A percentile compares a stretch with the other conserved stretches of the same genome.
phyloP scores from a whole-genome alignment of 441 rosid genomes.

The Cnidoscolus chayamansa region DNA sequence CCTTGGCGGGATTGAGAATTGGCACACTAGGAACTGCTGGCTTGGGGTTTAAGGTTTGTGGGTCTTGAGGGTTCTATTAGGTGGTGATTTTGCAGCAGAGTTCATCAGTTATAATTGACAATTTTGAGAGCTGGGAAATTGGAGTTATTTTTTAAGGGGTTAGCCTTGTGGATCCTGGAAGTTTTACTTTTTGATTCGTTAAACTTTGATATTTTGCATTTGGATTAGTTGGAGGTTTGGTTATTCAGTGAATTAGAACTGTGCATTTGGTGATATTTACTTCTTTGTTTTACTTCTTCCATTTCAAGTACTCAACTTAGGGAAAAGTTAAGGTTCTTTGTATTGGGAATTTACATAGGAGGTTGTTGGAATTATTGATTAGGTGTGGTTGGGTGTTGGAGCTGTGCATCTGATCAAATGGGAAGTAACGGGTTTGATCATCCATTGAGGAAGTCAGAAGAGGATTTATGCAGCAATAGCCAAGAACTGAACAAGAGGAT shows the following conservation, averaged over 20 bases:
- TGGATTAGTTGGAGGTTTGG: not conserved
- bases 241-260: constrained; percentile 1
- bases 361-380: constrained; percentile 15
- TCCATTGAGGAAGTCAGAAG: constrained; percentile 36
- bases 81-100: not conserved
- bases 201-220: not conserved
- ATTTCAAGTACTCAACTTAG: constrained; percentile 13
- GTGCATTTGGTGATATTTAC: not conserved
- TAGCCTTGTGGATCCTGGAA: not conserved
- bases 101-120: not conserved
- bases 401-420: constrained; percentile 37
- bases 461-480: constrained; percentile 29
- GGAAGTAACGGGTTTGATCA: constrained; percentile 46
- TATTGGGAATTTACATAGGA: not conserved
- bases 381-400: constrained; percentile 22
- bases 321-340: constrained; percentile 12
- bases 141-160: not conserved
- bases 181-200: not conserved
- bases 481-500: constrained; percentile 25
- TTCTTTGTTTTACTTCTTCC: constrained; percentile 9
- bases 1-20: constrained; percentile 7
- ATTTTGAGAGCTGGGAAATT: constrained; percentile 3
- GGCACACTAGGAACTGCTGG: constrained; percentile 11
- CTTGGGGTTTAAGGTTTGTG: constrained; percentile 23
- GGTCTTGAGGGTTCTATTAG: constrained; percentile 7